Conservation (phyloP, 2,329 filamentous ascomycete species). For the Drechslerella dactyloides region DNA sequence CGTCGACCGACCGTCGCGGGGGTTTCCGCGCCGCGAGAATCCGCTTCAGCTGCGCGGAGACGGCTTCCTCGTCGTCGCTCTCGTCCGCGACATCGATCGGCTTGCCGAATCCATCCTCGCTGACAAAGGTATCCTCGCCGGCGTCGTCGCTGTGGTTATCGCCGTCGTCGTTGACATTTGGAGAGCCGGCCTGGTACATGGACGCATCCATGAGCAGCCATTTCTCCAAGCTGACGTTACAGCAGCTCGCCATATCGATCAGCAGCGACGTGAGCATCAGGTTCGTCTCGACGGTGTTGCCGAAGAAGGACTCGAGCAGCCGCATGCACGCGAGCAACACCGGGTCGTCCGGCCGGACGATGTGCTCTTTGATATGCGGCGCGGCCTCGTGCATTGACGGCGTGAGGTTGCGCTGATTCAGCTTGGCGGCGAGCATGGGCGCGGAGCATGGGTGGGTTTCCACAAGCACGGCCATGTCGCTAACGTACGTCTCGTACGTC, state of each 20-base stretch:
- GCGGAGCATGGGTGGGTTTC: slow-evolving; percentile 77
- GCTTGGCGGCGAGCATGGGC: slow-evolving; percentile 69
- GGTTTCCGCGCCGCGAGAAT: slow-evolving; percentile 58
- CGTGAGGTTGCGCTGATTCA: slow-evolving; percentile 65
- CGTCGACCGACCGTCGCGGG: slow-evolving; percentile 30
- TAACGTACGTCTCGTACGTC: slow-evolving; percentile 73
- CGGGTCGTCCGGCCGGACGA: slow-evolving; percentile 68
- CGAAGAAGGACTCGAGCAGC: slow-evolving; percentile 79
- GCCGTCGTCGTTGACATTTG: slow-evolving; percentile 57
- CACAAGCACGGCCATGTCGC: slow-evolving; percentile 72
- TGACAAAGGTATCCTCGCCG: slow-evolving; percentile 55
- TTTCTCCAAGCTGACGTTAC: slow-evolving; percentile 83
- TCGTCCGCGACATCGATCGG: slow-evolving; percentile 21
- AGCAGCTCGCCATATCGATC: slow-evolving; percentile 81
- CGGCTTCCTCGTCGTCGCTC: slow-evolving; percentile 35
- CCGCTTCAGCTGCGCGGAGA: slow-evolving; percentile 29
- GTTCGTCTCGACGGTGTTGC: slow-evolving; percentile 90
- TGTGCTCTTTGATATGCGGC: slow-evolving; percentile 67
- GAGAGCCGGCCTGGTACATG: slow-evolving; percentile 63
- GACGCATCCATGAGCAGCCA: slow-evolving; percentile 80
- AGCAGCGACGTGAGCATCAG: slow-evolving; percentile 83
- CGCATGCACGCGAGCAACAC: slow-evolving; percentile 71
- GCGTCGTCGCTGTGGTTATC: slow-evolving; percentile 55
- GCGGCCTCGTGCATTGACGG: slow-evolving; percentile 66
- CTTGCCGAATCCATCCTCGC: slow-evolving; percentile 33